Evolutionary conservation across 768 basidiomycete species (phyloP), one percentile per base, ranked within the genome.

Genomic region (Lentinula edodes): DNA sequence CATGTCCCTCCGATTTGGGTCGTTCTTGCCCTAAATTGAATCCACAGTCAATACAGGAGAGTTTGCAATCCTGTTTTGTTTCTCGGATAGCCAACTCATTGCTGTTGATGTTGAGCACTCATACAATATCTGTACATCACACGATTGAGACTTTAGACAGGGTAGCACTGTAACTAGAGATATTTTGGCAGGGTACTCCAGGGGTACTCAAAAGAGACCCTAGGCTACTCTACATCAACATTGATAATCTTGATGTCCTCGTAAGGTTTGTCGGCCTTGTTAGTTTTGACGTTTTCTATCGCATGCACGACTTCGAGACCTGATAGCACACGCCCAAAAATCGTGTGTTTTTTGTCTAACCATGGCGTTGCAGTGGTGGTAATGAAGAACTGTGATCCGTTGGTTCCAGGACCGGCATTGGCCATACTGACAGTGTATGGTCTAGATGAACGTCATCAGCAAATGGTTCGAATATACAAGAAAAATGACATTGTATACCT

Each of bases 381-480:
- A 70, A 98, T 93, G 77, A 98, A 98, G 80, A 98, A 98, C 70
- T 98, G 96, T 2, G 91, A 95, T 0, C 94, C 96, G 70, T 97
- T 98, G 39, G 95, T 97, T 52, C 75, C 76, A 7, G 92, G 87
- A 4, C 95, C 95, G 3, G 91, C 91, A 69, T 95, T 95, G 7
- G 93, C 93, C 95, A 97, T 96, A 69, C 92, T 94, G 60, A 98
- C 81, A 3, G 92, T 96, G 70, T 98, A 98, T 0, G 97, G 96
- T 59, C 93, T 94, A 63, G 20, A 64, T 10, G 35, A 56, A 45
- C 23, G 36, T 63, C 16, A 46, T 64, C 52, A 63, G 61, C 54
- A n/a, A 45, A 15, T 8, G 16, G 15, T n/a, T 18, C 4, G 18
- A 32, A 23, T 63, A 64, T 18, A 34, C 23, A 23, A 23, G 4